Conservation (phyloP, 495 filamentous ascomycete species). For the Penicillium paradoxum region DNA sequence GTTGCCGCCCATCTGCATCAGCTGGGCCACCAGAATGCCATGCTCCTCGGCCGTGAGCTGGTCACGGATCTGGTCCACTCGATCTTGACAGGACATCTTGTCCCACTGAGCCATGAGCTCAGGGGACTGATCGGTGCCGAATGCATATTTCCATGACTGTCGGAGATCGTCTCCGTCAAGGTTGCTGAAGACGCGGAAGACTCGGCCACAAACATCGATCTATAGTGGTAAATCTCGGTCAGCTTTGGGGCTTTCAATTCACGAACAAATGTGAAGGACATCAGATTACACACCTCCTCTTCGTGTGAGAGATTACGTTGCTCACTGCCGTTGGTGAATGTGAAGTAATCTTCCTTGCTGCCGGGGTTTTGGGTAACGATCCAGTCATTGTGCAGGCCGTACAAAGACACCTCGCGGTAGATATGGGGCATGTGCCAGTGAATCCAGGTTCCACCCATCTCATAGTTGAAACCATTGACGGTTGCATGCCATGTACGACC, state of each 20-base stretch:
- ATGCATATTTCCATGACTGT: background rate
- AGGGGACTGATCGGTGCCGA: background rate
- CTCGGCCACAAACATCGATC: background rate
- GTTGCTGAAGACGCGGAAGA: background rate
- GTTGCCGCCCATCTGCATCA: background rate
- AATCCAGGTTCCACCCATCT: conserved; percentile 35
- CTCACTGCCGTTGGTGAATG: background rate
- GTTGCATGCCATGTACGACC: conserved; percentile 27
- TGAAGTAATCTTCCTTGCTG: background rate
- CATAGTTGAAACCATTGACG: conserved; percentile 16
- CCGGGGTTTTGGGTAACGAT: background rate
- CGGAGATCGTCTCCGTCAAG: background rate
- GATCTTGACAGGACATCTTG: background rate
- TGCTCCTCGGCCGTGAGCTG: background rate
- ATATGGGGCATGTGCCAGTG: conserved; percentile 22
- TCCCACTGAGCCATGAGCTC: background rate
- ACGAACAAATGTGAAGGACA: background rate
- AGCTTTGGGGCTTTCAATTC: background rate
- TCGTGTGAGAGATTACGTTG: background rate
- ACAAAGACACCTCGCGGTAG: conserved; percentile 20
- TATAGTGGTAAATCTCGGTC: background rate
- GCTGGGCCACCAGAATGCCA: background rate
- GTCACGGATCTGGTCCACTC: background rate
- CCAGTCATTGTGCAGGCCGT: conserved; percentile 29
- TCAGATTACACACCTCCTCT: background rate